Evolutionary conservation across 108 stramenopile genomes (phyloP).

Genomic region (Conticribra guillardii): DNA sequence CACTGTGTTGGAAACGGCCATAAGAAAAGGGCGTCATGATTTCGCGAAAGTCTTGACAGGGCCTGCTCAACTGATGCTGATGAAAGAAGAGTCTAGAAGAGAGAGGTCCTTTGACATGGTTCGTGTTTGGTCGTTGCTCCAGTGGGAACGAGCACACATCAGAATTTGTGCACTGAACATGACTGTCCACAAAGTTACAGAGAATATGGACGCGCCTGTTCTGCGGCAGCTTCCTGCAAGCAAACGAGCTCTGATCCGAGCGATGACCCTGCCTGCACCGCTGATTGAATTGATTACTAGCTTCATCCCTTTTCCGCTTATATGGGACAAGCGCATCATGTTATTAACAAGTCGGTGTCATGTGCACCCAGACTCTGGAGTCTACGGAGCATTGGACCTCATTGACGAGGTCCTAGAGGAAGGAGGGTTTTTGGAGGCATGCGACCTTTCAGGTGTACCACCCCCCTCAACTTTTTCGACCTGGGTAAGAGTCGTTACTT

Average conservation of each 20-base stretch:
- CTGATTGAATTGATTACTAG: slow-evolving; percentile 35
- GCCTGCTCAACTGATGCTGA: slow-evolving; percentile 50
- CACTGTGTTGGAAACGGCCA: slow-evolving; percentile 74
- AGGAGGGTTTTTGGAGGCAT: slow-evolving; percentile 56
- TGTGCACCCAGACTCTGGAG: slow-evolving; percentile 56
- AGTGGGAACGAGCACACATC: slow-evolving; percentile 56
- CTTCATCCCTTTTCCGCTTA: slow-evolving; percentile 52
- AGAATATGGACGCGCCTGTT: slow-evolving; percentile 7
- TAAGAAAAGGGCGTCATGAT: slow-evolving; percentile 28
- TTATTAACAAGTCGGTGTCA: slow-evolving; percentile 44
- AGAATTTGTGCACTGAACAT: slow-evolving; percentile 12
- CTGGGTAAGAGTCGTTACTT: slow-evolving; percentile 32
- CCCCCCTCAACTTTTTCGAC: slow-evolving; percentile 51
- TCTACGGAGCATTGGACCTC: slow-evolving; percentile 54
- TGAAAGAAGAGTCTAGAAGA: slow-evolving; percentile 49
- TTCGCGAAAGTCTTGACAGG: slow-evolving; percentile 45
- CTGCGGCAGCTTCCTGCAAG: slow-evolving; percentile 12
- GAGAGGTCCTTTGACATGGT: slow-evolving; percentile 49
- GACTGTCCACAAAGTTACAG: slow-evolving; percentile 43
- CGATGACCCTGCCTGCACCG: slow-evolving; percentile 43
- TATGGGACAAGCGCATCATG: slow-evolving; percentile 49
- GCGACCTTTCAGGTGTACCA: slow-evolving; percentile 39
- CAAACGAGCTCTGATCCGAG: slow-evolving; percentile 40
- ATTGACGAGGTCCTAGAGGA: slow-evolving; percentile 69
- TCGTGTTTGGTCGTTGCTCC: slow-evolving; percentile 54